Base-by-base conservation (phyloP, 371 early-diverging fungal species). In the Choanephora cucurbitarum region DNA sequence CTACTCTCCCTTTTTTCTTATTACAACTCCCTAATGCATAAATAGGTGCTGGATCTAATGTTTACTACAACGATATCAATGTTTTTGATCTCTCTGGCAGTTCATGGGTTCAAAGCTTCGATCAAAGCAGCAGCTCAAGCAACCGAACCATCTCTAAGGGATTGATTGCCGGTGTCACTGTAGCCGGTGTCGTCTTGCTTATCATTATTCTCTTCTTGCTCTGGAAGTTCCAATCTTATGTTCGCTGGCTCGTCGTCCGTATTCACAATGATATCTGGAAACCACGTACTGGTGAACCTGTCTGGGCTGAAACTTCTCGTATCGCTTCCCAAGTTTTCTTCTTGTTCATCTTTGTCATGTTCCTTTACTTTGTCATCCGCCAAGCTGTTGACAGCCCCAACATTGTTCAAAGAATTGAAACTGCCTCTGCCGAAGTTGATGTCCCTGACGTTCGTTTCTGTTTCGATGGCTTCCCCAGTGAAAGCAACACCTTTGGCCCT, bases 401-500 rank as follows among this genome's bases (percentile, higher is more conserved):
- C 32, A 65, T 78, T 11, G 70, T 69, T 4, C 73, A 78, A 54
- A 62, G 64, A 17, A 78, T 75, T 40, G 58, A 74, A 44, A 55
- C 60, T 10, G 22, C 71, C 15, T 49, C 64, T 40, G 61, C 73
- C 14, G 49, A 55, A 14, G 79, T 75, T 7, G 64, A 72, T 18
- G 69, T 75, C 0, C 79, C 79, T 22, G 77, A 78, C 56, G 55
- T 78, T n/a, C 67, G 79, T 31, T 78, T 78, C 60, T 69, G 79
- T 47, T 78, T 72, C 50, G 79, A 78, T 55, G 79, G 79, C 4
- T 78, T 57, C 41, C 60, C 69, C 1, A 42, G 24, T 0, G 53
- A 69, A 40, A 21, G 37, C 18, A 23, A 19, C 1, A 60, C 56
- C 31, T 5, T 11, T 18, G 48, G 72, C 24, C 49, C 69, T 11